phyloP scores from a whole-genome alignment of 2,329 filamentous ascomycete species.

The Colletotrichum musae region DNA sequence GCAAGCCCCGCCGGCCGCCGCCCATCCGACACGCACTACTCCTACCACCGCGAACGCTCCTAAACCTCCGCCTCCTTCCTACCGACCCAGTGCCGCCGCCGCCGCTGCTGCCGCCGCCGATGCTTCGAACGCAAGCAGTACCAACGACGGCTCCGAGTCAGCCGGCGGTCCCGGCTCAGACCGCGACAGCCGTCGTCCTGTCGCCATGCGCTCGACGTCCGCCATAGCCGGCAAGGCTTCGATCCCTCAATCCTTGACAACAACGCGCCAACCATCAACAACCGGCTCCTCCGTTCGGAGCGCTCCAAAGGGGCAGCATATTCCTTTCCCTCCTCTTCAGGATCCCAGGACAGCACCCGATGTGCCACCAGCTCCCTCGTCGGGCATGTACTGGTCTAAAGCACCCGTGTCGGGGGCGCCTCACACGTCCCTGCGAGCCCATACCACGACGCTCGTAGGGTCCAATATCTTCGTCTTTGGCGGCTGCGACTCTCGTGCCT shows the following conservation, averaged over 20 bases:
- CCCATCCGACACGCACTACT: slow-evolving; percentile 43
- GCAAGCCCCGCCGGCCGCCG: slow-evolving; percentile 43
- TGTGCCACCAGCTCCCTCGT: slow-evolving; percentile 74
- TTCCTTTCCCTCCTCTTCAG: slow-evolving; percentile 70
- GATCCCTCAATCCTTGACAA: slow-evolving; percentile 34
- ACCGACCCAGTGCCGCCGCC: slow-evolving; percentile 39
- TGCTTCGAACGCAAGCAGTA: slow-evolving; percentile 39
- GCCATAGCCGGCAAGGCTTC: slow-evolving; percentile 58
- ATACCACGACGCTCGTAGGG: slow-evolving; percentile 76
- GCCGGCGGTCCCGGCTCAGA: slow-evolving; percentile 44
- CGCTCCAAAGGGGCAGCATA: slow-evolving; percentile 57
- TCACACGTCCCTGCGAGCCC: slow-evolving; percentile 74
- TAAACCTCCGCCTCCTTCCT: slow-evolving; percentile 39
- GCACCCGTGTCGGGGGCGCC: slow-evolving; percentile 74
- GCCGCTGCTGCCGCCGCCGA: slow-evolving; percentile 42
- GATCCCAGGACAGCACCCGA: slow-evolving; percentile 70
- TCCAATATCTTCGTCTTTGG: slow-evolving; percentile 79
- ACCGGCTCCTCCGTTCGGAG: slow-evolving; percentile 37
- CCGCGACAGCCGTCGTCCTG: slow-evolving; percentile 55
- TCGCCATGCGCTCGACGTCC: slow-evolving; percentile 67
- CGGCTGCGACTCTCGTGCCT: slow-evolving; percentile 75
- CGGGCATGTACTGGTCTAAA: slow-evolving; percentile 81
- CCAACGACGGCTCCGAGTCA: slow-evolving; percentile 46
- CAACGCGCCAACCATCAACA: slow-evolving; percentile 30
- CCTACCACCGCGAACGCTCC: slow-evolving; percentile 42